These are phyloP conservation scores for Ophiostoma piceae DNA, from an alignment of 2,329 filamentous ascomycete genomes.

Conservation along the genomic window DNA sequence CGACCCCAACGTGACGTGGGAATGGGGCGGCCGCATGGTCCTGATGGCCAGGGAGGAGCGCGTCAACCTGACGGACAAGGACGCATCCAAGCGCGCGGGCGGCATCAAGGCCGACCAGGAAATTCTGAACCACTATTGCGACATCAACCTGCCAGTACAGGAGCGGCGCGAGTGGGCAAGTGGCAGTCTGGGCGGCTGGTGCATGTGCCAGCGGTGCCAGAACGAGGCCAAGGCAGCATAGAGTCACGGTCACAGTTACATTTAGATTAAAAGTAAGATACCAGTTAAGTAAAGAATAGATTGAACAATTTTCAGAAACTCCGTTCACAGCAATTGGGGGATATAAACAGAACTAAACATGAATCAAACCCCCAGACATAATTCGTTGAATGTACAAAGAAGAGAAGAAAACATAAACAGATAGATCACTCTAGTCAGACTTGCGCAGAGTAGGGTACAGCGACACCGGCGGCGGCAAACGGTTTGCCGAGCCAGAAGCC, in stretches of 20 bases:
- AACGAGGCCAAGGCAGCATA: slow-evolving; percentile 52
- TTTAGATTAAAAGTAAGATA: neutral
- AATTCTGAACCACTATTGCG: slow-evolving; percentile 91
- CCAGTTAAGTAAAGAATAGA: neutral
- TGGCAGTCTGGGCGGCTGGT: slow-evolving; percentile 82
- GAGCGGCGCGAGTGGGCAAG: slow-evolving; percentile 82
- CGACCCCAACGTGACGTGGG: slow-evolving; percentile 90
- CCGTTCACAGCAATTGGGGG: neutral
- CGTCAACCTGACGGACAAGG: slow-evolving; percentile 39
- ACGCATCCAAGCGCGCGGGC: slow-evolving; percentile 33
- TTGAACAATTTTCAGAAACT: neutral
- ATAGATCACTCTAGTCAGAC: slow-evolving; percentile 13
- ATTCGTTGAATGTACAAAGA: neutral
- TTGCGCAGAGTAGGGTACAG: slow-evolving; percentile 28
- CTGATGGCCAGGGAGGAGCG: slow-evolving; percentile 59
- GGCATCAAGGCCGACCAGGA: slow-evolving; percentile 77
- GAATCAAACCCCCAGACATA: neutral
- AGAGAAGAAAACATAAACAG: neutral
- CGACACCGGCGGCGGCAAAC: slow-evolving; percentile 21
- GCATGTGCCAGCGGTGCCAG: slow-evolving; percentile 77
- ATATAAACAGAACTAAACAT: neutral
- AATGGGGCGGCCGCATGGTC: slow-evolving; percentile 77
- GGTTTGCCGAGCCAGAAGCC: slow-evolving; percentile 31
- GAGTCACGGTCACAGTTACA: neutral
- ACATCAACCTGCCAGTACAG: slow-evolving; percentile 69